phyloP scores from a whole-genome alignment of 192 early-diverging fungal genomes.

The Coemansia sp. region DNA sequence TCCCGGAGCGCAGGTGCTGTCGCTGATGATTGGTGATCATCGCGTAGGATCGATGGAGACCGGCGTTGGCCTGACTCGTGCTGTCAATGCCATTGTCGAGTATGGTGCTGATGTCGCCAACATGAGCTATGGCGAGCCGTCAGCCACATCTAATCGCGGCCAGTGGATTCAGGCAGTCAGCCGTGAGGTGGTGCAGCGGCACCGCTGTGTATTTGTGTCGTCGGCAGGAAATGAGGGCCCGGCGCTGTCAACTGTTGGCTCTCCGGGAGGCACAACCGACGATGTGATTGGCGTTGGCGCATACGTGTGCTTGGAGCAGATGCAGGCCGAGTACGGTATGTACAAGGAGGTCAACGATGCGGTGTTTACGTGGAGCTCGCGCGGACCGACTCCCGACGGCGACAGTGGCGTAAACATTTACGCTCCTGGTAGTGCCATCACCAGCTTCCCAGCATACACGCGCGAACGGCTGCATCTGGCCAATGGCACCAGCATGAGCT shows the following conservation, averaged over 20 bases:
- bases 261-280: slow-evolving; percentile 75
- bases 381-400: slow-evolving; percentile 85
- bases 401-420: slow-evolving; percentile 76
- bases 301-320: slow-evolving; percentile 79
- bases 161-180: slow-evolving; percentile 78
- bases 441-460: slow-evolving; percentile 82
- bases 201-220: slow-evolving; percentile 80
- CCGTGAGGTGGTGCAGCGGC: slow-evolving; percentile 79
- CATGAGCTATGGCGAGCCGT: slow-evolving; percentile 88
- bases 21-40: slow-evolving; percentile 89
- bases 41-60: slow-evolving; percentile 80
- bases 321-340: slow-evolving; percentile 82
- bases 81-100: slow-evolving; percentile 69
- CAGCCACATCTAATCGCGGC: slow-evolving; percentile 66
- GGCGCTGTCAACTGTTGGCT: slow-evolving; percentile 75
- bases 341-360: slow-evolving; percentile 74
- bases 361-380: slow-evolving; percentile 84
- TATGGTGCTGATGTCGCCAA: slow-evolving; percentile 72
- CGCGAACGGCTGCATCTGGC: slow-evolving; percentile 66
- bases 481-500: slow-evolving; percentile 96
- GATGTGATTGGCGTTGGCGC: slow-evolving; percentile 91
- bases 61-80: slow-evolving; percentile 74
- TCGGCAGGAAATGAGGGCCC: slow-evolving; percentile 94
- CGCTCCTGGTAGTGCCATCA: slow-evolving; percentile 90
- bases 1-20: slow-evolving; percentile 92